These are phyloP conservation scores for Dovyalis caffra DNA, from an alignment of 345 rosid species.

Conservation along the genomic window DNA sequence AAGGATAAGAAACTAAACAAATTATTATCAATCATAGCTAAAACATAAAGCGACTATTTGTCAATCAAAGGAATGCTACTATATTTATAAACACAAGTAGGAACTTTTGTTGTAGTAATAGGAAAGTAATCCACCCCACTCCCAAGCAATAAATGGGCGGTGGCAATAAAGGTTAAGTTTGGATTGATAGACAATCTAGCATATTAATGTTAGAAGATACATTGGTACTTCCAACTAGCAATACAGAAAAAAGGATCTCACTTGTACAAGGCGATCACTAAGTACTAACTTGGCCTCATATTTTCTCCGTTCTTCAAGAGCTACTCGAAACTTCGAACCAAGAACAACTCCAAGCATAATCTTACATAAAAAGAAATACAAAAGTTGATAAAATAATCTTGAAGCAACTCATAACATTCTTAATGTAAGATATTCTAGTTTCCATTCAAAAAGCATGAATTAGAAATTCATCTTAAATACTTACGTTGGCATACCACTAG, in stretches of 20 bases:
- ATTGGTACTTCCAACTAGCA: not conserved
- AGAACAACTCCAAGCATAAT: constrained; percentile 79
- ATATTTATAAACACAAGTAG: not conserved
- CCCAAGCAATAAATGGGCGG: not conserved
- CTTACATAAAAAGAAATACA: constrained; percentile 29
- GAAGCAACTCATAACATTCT: not conserved
- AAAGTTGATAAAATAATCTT: not conserved
- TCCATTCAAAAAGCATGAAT: not conserved
- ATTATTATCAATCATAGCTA: no score
- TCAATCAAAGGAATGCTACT: not conserved
- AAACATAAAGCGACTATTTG: no score
- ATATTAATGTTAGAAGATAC: not conserved
- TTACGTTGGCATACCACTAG: constrained; percentile 95
- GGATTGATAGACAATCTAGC: not conserved
- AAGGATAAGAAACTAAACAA: no score
- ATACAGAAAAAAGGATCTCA: constrained; percentile 24
- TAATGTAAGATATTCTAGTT: not conserved
- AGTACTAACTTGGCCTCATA: constrained; percentile 77
- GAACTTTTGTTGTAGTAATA: not conserved
- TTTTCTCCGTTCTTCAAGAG: constrained; percentile 78
- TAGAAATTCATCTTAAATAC: not conserved
- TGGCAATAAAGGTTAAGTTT: not conserved
- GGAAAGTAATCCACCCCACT: not conserved
- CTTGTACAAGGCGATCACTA: constrained; percentile 96
- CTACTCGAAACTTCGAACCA: constrained; percentile 91